These are phyloP conservation scores for Hypoxylon sp. DNA, from an alignment of 2,329 filamentous ascomycete species.

Conservation along the genomic window DNA sequence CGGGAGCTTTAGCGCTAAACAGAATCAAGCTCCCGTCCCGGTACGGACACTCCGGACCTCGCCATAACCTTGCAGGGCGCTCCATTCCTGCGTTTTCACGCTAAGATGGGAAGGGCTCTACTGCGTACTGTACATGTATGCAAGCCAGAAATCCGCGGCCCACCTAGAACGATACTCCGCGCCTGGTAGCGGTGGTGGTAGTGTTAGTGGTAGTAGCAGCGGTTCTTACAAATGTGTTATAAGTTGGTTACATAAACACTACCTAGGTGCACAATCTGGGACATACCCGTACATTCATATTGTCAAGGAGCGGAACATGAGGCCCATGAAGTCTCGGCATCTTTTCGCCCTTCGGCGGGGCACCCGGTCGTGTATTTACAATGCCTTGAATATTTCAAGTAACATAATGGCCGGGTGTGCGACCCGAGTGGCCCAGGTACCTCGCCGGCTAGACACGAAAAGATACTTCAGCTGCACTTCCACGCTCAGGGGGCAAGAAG, in stretches of 20 bases:
- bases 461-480: slow-evolving; percentile 17
- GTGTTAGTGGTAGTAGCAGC: background rate
- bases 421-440: background rate
- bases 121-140: too few relatives aligned
- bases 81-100: background rate
- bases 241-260: slow-evolving; percentile 1
- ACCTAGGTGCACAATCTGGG: background rate
- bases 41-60: background rate
- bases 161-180: slow-evolving; percentile 3
- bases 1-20: background rate
- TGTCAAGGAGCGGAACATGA: slow-evolving; percentile 10
- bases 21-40: slow-evolving; percentile 12
- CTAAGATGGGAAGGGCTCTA: background rate
- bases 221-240: slow-evolving; percentile 7
- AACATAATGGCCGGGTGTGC: background rate
- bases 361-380: slow-evolving; percentile 1
- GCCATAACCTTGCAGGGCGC: background rate
- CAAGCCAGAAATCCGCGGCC: background rate
- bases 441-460: background rate
- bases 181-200: background rate
- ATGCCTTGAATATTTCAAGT: slow-evolving; percentile 3
- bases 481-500: slow-evolving; percentile 11
- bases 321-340: slow-evolving; percentile 15
- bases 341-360: slow-evolving; percentile 14
- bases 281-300: background rate